A percentile compares a stretch with the other conserved stretches of the same genome.
Conservation (phyloP, 192 early-diverging fungal genomes). For the Entophlyctis helioformis region DNA sequence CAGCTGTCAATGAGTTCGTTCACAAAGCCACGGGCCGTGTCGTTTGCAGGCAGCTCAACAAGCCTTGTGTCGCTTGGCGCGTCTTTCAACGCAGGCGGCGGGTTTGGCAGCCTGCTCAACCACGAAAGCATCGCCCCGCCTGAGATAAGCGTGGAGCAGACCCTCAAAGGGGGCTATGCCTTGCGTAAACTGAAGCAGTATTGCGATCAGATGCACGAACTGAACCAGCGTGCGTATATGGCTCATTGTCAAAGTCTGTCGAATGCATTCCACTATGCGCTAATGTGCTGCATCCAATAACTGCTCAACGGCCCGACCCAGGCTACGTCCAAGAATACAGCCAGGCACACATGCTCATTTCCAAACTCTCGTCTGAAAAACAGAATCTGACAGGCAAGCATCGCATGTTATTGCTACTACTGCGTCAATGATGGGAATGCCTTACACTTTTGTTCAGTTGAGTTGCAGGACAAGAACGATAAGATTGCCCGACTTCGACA, state of each 20-base stretch:
- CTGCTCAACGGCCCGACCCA: too few relatives aligned
- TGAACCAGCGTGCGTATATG: constrained; percentile 9
- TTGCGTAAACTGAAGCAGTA: constrained; percentile 32
- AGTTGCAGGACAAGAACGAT: constrained; percentile 27
- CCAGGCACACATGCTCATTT: not conserved
- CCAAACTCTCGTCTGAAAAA: not conserved
- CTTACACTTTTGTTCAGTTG: constrained; percentile 7
- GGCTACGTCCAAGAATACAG: constrained; percentile 4
- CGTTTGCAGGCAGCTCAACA: too few relatives aligned
- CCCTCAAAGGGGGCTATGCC: constrained; percentile 38
- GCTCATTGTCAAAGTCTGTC: not conserved
- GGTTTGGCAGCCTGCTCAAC: too few relatives aligned
- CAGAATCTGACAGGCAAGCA: not conserved
- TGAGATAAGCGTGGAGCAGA: too few relatives aligned
- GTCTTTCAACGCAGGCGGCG: too few relatives aligned
- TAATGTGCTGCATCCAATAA: too few relatives aligned
- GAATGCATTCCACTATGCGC: too few relatives aligned
- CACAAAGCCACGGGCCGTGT: too few relatives aligned
- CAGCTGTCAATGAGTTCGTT: too few relatives aligned
- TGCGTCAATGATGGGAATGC: not conserved
- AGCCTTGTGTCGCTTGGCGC: too few relatives aligned
- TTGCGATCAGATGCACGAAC: constrained; percentile 25
- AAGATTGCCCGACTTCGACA: constrained; percentile 22
- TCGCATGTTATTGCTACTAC: not conserved
- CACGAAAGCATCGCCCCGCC: too few relatives aligned